phyloP scores from a whole-genome alignment of 257 asterid genomes.

The Solanum bulbocastanum region DNA sequence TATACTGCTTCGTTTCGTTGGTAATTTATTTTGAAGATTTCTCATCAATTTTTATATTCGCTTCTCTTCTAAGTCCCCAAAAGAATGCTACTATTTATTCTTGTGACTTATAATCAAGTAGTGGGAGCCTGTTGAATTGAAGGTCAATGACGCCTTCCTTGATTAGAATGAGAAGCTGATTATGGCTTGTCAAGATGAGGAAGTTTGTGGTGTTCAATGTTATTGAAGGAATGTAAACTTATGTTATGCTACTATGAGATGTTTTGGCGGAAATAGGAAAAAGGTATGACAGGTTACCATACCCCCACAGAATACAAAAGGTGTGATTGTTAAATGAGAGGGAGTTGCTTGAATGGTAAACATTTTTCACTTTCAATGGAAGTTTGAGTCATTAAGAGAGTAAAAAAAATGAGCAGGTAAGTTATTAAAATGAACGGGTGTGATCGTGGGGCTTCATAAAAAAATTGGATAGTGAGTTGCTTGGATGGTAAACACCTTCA shows the following conservation, averaged over 20 bases:
- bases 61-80: neutral
- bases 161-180: neutral
- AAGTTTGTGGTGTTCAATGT: neutral
- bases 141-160: neutral
- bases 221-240: neutral
- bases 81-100: neutral
- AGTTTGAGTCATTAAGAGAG: neutral
- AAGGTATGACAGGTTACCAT: too few relatives aligned
- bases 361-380: neutral
- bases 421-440: neutral
- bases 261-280: neutral
- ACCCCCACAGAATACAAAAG: too few relatives aligned
- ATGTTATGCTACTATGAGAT: neutral
- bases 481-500: neutral
- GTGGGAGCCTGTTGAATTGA: neutral
- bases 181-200: neutral
- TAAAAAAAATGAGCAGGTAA: neutral
- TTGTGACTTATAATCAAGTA: neutral
- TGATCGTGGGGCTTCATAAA: neutral
- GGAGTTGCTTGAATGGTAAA: neutral
- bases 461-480: neutral
- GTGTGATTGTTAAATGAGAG: too few relatives aligned
- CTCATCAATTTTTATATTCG: neutral
- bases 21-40: neutral
- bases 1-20: neutral